A percentile compares a stretch with the other conserved stretches of the same genome.
Conservation (phyloP, 2,329 filamentous ascomycete genomes). For the Exophiala oligosperma region DNA sequence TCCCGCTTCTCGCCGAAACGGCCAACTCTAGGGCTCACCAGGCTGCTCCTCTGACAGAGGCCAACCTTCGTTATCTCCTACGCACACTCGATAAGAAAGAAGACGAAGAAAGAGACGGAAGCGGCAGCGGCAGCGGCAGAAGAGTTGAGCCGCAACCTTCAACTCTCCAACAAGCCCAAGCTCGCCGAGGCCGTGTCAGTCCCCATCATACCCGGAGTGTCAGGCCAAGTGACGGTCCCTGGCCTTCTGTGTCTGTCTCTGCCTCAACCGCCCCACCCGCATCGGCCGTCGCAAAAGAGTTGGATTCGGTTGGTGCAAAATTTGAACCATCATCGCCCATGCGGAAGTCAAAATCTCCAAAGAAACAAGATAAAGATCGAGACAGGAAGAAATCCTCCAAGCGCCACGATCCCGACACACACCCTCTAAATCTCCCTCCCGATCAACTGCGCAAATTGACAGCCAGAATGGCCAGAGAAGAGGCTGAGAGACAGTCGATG, state of each 20-base stretch:
- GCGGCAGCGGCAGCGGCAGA: constrained; percentile 5
- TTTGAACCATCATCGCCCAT: constrained; percentile 18
- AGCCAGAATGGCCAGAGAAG: constrained; percentile 50
- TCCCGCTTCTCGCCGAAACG: constrained; percentile 23
- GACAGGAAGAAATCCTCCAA: constrained; percentile 29
- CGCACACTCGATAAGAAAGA: constrained; percentile 11
- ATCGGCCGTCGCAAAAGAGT: not conserved
- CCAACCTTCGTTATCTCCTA: constrained; percentile 26
- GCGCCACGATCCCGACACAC: constrained; percentile 57
- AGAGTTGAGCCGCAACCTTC: not conserved
- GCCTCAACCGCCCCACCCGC: constrained; percentile 7
- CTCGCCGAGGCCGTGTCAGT: not conserved
- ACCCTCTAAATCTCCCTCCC: constrained; percentile 86
- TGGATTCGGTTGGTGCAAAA: constrained; percentile 12
- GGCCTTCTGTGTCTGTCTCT: constrained; percentile 8
- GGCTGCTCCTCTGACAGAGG: constrained; percentile 22
- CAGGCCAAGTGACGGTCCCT: not conserved
- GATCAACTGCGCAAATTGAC: constrained; percentile 79
- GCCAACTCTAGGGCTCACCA: constrained; percentile 9
- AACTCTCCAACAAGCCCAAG: not conserved
- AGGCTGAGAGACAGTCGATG: constrained; percentile 49
- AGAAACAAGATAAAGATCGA: constrained; percentile 26
- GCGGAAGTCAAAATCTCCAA: constrained; percentile 29
- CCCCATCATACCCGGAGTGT: not conserved
- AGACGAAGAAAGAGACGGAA: not conserved